Base-by-base conservation (phyloP, 345 rosid species). In the Salix koriyanagi region DNA sequence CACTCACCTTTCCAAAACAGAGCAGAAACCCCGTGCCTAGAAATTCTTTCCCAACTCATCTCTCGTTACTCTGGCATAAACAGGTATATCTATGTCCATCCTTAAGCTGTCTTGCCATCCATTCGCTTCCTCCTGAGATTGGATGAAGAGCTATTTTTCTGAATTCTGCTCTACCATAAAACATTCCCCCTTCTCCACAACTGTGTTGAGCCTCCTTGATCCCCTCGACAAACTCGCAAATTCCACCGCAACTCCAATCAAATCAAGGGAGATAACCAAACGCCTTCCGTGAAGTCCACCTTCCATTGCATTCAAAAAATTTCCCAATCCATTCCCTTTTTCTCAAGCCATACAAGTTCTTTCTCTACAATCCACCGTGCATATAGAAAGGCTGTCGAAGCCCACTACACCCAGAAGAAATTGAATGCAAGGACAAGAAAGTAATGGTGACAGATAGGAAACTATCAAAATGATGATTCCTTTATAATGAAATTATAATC, bases 171-270 rank as follows among this genome's bases (percentile, higher is more conserved):
- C 86, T 88, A 94, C 90, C 86, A 69, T n/a, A 95, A 77, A 78
- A 92, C 90, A 62, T 89, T 87, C 65, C 82, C 90, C 97, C 97
- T 85, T 95, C 99, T 30, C 99, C 99, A 7, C 99, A 91, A 37
- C 94, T 86, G 75, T 89, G 86, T 81, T 91, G 96, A 80, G 91
- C 97, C 78, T 91, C 99, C 74, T 91, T 89, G 83, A 95, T 90
- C 79, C 97, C 84, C 79, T 93, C 97, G 0, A 86, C 93, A 4
- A 97, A 91, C 83, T 79, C 91, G 90, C 99, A 95, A 19, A 95
- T 81, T 65, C 97, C 97, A 15, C 97, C 90, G 85, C 97, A 95
- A 77, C 83, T 89, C 97, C 97, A 95, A 61, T 93, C 97, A 46
- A 91, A 95, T 32, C 96, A 93, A 78, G 99, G n/a, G 58, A 52